Percentiles rank a stretch among this genome's conserved stretches.
These are phyloP conservation scores for Spinacia oleracea DNA, from an alignment of 179 eudicot genomes.

Conservation along the genomic window DNA sequence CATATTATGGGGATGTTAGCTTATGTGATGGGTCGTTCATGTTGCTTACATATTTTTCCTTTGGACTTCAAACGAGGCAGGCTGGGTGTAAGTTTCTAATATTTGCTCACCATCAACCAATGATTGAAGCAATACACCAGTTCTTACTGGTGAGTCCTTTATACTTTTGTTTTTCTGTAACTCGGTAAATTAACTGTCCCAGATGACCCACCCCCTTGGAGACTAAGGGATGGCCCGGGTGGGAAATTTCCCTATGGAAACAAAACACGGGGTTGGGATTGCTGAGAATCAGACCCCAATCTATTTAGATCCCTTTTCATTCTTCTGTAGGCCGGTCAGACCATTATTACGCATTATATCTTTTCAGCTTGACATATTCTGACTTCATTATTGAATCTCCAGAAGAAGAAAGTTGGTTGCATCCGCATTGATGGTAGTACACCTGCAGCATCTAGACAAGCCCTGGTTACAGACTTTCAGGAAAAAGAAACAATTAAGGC, in stretches of 20 bases:
- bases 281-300: background rate
- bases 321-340: background rate
- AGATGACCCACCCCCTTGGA: background rate
- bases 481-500: slow-evolving; percentile 82
- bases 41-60: slow-evolving; percentile 2
- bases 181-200: background rate
- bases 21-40: background rate
- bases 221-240: too few relatives aligned
- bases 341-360: background rate
- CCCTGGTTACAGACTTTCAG: slow-evolving; percentile 83
- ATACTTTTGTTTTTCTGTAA: background rate
- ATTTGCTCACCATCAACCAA: slow-evolving; percentile 93
- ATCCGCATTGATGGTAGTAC: slow-evolving; percentile 94
- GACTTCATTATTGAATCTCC: slow-evolving; percentile 31
- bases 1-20: background rate
- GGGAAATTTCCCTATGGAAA: background rate
- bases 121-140: slow-evolving; percentile 80
- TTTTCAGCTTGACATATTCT: slow-evolving; percentile 11
- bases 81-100: slow-evolving; percentile 95
- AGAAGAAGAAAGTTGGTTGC: slow-evolving; percentile 90
- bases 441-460: slow-evolving; percentile 83
- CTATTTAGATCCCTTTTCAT: background rate
- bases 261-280: background rate
- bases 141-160: slow-evolving; percentile 57
- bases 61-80: slow-evolving; percentile 43